These are phyloP conservation scores for Aspergillus avenaceus DNA, from an alignment of 495 filamentous ascomycete species.

Conservation along the genomic window DNA sequence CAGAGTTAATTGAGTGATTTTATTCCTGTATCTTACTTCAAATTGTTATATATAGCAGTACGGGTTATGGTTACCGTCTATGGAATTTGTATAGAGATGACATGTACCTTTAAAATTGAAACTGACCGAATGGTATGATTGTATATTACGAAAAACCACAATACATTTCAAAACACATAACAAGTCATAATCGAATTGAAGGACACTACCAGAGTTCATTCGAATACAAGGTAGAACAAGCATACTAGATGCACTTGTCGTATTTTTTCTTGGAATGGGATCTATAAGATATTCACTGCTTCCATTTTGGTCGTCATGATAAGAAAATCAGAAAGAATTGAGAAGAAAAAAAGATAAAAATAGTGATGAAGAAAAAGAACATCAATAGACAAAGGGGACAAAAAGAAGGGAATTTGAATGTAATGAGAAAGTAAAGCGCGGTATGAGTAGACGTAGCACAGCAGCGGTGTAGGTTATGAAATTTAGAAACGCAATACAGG, in stretches of 20 bases:
- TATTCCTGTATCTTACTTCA: not conserved
- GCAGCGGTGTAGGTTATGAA: constrained; percentile 2
- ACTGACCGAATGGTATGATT: too few relatives aligned
- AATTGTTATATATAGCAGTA: too few relatives aligned
- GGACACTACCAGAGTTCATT: too few relatives aligned
- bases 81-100: constrained; percentile 4
- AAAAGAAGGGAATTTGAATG: constrained; percentile 1
- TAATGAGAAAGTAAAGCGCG: not conserved
- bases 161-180: too few relatives aligned
- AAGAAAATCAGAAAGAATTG: constrained; percentile 1
- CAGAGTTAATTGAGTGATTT: constrained; percentile 28
- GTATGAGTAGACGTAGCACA: not conserved
- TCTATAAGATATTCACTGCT: constrained; percentile 3
- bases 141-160: too few relatives aligned
- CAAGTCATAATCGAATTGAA: not conserved
- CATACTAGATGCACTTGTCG: too few relatives aligned
- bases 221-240: too few relatives aligned
- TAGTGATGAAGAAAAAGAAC: not conserved
- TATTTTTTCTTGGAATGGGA: not conserved
- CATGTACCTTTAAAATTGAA: too few relatives aligned
- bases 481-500: constrained; percentile 20
- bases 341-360: not conserved
- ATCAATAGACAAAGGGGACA: not conserved
- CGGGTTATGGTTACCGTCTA: not conserved
- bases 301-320: constrained; percentile 8